Evolutionary conservation across 106 monocot genomes (phyloP), one percentile per base, ranked within the genome.

Genomic region (Dendrobium officinale): DNA sequence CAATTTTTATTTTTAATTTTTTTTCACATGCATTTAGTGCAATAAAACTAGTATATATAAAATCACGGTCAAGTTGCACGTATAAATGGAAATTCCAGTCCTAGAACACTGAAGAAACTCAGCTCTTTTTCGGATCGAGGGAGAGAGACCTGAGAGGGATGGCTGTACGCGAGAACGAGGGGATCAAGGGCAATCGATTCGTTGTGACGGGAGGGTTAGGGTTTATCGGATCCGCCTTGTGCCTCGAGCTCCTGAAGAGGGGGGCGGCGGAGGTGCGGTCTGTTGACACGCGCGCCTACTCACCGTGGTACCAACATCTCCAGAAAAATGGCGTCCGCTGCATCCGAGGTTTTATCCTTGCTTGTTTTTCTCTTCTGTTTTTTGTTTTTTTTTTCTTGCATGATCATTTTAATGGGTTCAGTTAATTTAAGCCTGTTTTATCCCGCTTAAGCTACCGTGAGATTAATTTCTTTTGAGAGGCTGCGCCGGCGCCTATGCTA

Each of bases 151-250:
- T 10, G 54, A 5, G 5, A 54, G 54, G 1, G 54, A 54, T 96
- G 96, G 88, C 90, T 87, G 88, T 92, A 24, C 93, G 92, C 88
- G 90, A 87, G 92, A 90, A 90, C 83, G 94, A 91, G 85, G 97
- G 94, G 73, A 90, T 97, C 55, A 90, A 92, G 67, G 90, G 94
- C 54, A 81, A 44, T 8, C 80, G 49, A 42, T 97, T 92, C 85
- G 88, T 80, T 67, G 94, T 97, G 80, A 94, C 94, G 10, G 97
- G 97, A 24, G 97, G 97, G 37, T 73, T 91, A 33, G 97, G 97
- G 29, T 92, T 94, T 84, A 89, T 97, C 26, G 97, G 97, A 22
- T 49, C 97, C 18, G 84, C 91, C 10, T 90, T 97, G 31, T 94
- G 97, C 88, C 72, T 88, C 43, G 97, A 97, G 80, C 93, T 97